phyloP scores from a whole-genome alignment of 2,329 filamentous ascomycete species.

The Fusarium virguliforme region DNA sequence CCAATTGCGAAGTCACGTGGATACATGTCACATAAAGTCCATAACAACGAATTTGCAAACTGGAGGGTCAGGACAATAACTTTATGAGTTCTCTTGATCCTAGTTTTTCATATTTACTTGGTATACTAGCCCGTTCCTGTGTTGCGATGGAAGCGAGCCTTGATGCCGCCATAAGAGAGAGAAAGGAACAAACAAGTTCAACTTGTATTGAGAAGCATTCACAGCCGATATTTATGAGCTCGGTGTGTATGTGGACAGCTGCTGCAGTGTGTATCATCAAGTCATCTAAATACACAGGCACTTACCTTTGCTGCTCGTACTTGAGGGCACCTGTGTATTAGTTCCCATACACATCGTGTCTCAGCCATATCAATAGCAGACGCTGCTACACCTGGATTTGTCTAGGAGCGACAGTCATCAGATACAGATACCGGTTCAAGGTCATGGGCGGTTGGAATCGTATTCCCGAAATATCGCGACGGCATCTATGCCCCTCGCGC shows the following conservation, averaged over 20 bases:
- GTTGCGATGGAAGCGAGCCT: no score
- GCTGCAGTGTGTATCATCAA: neutral
- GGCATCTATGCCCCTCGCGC: neutral
- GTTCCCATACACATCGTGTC: neutral
- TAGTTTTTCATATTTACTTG: no score
- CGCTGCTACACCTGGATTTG: neutral
- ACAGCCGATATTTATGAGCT: neutral
- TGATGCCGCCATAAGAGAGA: neutral
- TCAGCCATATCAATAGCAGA: neutral
- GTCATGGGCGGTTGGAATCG: neutral
- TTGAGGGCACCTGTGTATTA: no score
- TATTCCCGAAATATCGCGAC: neutral
- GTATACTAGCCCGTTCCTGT: no score
- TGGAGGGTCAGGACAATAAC: no score
- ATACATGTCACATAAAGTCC: no score
- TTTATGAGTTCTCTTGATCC: no score
- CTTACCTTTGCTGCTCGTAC: no score
- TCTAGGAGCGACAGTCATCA: slow-evolving; percentile 28
- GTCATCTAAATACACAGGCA: neutral
- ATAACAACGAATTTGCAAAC: no score
- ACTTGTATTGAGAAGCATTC: neutral
- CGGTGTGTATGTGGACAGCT: neutral
- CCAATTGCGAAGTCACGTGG: no score
- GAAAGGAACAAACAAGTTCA: neutral
- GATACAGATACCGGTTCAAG: neutral